These are phyloP conservation scores for Penicillium brevicompactum DNA, from an alignment of 2,329 filamentous ascomycete species.

Conservation along the genomic window DNA sequence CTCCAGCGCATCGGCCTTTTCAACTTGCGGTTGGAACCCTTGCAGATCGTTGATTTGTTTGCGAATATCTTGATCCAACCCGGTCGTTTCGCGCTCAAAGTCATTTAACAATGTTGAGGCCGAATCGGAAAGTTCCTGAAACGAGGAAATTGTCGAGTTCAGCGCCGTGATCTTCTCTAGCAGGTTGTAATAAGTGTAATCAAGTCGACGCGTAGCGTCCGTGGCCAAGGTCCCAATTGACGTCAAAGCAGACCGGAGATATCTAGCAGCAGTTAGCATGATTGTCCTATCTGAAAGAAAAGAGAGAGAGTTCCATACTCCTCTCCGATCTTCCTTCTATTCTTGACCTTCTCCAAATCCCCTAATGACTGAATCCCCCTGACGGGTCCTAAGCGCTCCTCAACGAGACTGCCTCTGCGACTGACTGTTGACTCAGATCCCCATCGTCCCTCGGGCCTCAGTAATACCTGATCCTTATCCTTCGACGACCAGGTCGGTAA, in stretches of 20 bases:
- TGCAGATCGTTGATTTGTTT: conserved; percentile 41
- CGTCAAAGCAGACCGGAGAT: conserved; percentile 37
- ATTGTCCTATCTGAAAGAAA: not conserved
- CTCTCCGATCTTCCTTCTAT: conserved; percentile 76
- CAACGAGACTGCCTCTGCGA: conserved; percentile 33
- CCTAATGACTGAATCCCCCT: conserved; percentile 35
- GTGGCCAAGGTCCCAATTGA: conserved; percentile 42
- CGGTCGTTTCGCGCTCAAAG: conserved; percentile 40
- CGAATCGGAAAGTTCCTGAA: conserved; percentile 44
- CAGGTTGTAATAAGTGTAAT: conserved; percentile 52
- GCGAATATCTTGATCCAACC: conserved; percentile 40
- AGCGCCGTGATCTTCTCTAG: conserved; percentile 47
- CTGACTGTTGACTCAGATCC: conserved; percentile 37
- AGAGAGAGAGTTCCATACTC: conserved; percentile 56
- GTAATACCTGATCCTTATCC: conserved; percentile 35
- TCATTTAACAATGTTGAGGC: conserved; percentile 38
- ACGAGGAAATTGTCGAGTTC: conserved; percentile 42
- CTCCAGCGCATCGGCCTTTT: conserved; percentile 40
- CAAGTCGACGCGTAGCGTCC: conserved; percentile 48
- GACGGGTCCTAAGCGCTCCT: conserved; percentile 31
- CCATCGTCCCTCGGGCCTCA: conserved; percentile 37
- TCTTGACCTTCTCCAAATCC: conserved; percentile 43
- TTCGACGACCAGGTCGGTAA: conserved; percentile 34
- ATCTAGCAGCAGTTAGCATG: conserved; percentile 17
- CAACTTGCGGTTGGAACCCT: conserved; percentile 41